These are phyloP conservation scores for Epithele typhae DNA, from an alignment of 768 basidiomycete species.

Conservation along the genomic window DNA sequence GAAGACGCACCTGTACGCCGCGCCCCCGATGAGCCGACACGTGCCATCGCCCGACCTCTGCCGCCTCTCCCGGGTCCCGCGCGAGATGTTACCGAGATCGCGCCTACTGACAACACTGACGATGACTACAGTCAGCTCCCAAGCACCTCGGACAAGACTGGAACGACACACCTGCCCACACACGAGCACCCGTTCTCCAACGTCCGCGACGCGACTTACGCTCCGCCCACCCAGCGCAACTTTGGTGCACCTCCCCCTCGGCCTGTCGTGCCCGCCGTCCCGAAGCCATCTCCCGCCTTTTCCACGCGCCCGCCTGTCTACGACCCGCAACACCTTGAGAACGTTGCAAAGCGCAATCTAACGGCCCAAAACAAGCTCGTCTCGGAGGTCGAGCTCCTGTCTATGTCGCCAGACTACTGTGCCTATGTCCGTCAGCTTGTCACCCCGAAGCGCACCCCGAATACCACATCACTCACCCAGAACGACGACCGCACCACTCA, in stretches of 20 bases:
- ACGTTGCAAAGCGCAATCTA: slow-evolving; percentile 3
- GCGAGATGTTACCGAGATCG: not conserved
- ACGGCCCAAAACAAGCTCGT: not conserved
- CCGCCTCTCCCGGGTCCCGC: not conserved
- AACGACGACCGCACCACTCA: too few species aligned
- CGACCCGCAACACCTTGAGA: slow-evolving; percentile 1
- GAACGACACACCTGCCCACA: not conserved
- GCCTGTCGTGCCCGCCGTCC: not conserved
- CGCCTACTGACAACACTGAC: not conserved
- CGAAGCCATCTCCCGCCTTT: slow-evolving; percentile 4
- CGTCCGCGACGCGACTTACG: slow-evolving; percentile 6
- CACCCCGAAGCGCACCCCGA: too few species aligned
- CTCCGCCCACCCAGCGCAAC: slow-evolving; percentile 10
- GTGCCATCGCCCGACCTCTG: not conserved
- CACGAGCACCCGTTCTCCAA: slow-evolving; percentile 7
- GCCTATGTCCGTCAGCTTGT: too few species aligned
- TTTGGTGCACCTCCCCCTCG: slow-evolving; percentile 9
- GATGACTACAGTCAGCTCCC: not conserved
- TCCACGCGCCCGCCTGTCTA: not conserved
- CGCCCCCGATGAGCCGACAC: not conserved
- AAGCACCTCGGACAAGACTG: not conserved
- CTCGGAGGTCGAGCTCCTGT: slow-evolving; percentile 1
- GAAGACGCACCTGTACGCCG: not conserved
- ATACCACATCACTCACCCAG: too few species aligned
- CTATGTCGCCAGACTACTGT: slow-evolving; percentile 2